A percentile compares a stretch with the other conserved stretches of the same genome.
These are phyloP conservation scores for Podaxis mareebaensis DNA, from an alignment of 768 basidiomycete genomes.

Conservation along the genomic window DNA sequence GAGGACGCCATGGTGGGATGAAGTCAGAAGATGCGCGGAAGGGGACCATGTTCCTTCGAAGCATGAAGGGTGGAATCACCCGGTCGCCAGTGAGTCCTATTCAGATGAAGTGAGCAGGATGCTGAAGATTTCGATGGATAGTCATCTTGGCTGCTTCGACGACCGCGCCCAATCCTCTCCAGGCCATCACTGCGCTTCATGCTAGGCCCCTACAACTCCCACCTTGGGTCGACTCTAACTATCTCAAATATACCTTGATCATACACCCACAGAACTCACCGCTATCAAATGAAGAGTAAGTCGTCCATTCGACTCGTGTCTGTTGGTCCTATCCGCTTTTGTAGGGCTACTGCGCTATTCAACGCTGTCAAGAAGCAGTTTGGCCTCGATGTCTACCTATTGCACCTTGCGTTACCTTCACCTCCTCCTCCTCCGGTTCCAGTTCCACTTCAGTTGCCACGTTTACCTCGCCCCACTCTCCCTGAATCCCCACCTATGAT, in stretches of 20 bases:
- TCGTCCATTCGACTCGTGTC: slow-evolving; percentile 21
- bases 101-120: not conserved
- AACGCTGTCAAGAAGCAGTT: slow-evolving; percentile 89
- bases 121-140: slow-evolving; percentile 29
- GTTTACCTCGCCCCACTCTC: slow-evolving; percentile 56
- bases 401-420: slow-evolving; percentile 60
- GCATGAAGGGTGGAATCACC: slow-evolving; percentile 85
- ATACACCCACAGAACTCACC: slow-evolving; percentile 71
- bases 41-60: slow-evolving; percentile 74
- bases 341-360: slow-evolving; percentile 73
- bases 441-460: slow-evolving; percentile 64
- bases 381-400: slow-evolving; percentile 74
- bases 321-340: slow-evolving; percentile 8
- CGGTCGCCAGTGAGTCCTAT: slow-evolving; percentile 68
- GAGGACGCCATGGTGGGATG: slow-evolving; percentile 87
- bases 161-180: slow-evolving; percentile 76
- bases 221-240: slow-evolving; percentile 75
- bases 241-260: slow-evolving; percentile 74
- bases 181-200: slow-evolving; percentile 76
- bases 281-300: slow-evolving; percentile 80
- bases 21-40: slow-evolving; percentile 73
- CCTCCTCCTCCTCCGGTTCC: slow-evolving; percentile 67
- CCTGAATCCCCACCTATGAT: slow-evolving; percentile 31
- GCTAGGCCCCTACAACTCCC: slow-evolving; percentile 68
- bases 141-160: slow-evolving; percentile 85